phyloP scores from a whole-genome alignment of 139 green algal species.

The Asterochloris sp. region DNA sequence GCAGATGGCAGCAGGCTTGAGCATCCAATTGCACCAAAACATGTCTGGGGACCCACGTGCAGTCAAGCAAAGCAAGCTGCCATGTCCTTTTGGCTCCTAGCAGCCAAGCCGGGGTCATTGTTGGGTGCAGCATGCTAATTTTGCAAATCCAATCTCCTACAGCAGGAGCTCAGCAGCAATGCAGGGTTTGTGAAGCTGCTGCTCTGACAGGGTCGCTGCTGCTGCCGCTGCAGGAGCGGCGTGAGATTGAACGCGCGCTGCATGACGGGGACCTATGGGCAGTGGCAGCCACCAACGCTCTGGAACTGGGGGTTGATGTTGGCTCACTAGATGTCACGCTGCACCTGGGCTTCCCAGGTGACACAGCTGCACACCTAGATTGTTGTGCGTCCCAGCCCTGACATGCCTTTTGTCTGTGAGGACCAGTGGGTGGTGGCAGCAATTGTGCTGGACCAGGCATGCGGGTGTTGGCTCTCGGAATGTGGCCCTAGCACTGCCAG shows the following conservation, averaged over 20 bases:
- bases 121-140: not conserved
- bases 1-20: too few relatives aligned
- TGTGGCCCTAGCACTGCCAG: too few relatives aligned
- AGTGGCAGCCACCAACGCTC: slow-evolving; percentile 91
- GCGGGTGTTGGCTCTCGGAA: too few relatives aligned
- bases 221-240: slow-evolving; percentile 43
- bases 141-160: not conserved
- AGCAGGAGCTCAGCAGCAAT: not conserved
- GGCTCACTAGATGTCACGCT: slow-evolving; percentile 92
- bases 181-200: not conserved
- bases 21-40: too few relatives aligned
- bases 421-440: too few relatives aligned
- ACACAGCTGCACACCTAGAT: not conserved
- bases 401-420: too few relatives aligned
- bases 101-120: too few relatives aligned
- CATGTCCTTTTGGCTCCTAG: too few relatives aligned
- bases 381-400: too few relatives aligned
- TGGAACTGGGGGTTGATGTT: slow-evolving; percentile 97
- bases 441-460: too few relatives aligned
- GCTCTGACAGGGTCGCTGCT: not conserved
- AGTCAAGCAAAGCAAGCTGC: too few relatives aligned
- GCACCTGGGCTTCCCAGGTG: slow-evolving; percentile 78
- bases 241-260: slow-evolving; percentile 65
- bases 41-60: too few relatives aligned
- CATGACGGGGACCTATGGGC: slow-evolving; percentile 52